Evolutionary conservation across 345 rosid genomes (phyloP).

Genomic region (Garcia nutans): DNA sequence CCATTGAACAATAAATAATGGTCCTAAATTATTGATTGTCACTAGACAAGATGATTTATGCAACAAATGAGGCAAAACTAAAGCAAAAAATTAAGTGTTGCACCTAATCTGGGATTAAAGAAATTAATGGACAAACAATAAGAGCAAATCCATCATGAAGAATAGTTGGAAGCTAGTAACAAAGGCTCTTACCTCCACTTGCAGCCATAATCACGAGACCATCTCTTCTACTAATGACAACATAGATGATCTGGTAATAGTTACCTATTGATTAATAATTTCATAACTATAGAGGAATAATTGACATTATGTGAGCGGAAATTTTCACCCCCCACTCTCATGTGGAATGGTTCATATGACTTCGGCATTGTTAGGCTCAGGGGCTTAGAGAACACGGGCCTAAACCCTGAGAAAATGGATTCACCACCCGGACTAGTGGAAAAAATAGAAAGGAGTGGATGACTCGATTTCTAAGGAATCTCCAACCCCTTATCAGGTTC

Average conservation of each 20-base stretch:
- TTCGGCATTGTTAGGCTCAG: too few species aligned
- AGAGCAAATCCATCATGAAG: slow-evolving; percentile 70
- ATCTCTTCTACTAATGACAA: slow-evolving; percentile 75
- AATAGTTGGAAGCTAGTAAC: slow-evolving; percentile 90
- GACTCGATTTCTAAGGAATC: too few species aligned
- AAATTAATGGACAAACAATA: slow-evolving; percentile 89
- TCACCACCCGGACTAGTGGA: too few species aligned
- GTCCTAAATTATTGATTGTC: neutral
- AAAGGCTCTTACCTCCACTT: slow-evolving; percentile 97
- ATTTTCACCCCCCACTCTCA: too few species aligned
- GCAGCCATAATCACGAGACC: slow-evolving; percentile 95
- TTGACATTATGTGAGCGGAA: too few species aligned
- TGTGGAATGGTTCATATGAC: too few species aligned
- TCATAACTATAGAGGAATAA: neutral
- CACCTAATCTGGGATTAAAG: slow-evolving; percentile 95
- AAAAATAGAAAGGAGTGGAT: too few species aligned
- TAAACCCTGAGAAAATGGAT: too few species aligned
- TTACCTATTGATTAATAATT: slow-evolving; percentile 8
- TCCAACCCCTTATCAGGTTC: too few species aligned
- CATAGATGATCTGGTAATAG: slow-evolving; percentile 65
- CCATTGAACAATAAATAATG: neutral
- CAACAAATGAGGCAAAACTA: neutral
- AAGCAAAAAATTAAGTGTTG: neutral
- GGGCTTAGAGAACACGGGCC: too few species aligned
- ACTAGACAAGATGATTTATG: slow-evolving; percentile 9